These are phyloP conservation scores for Dendrobium nobile DNA, from an alignment of 106 monocot genomes.

Conservation along the genomic window DNA sequence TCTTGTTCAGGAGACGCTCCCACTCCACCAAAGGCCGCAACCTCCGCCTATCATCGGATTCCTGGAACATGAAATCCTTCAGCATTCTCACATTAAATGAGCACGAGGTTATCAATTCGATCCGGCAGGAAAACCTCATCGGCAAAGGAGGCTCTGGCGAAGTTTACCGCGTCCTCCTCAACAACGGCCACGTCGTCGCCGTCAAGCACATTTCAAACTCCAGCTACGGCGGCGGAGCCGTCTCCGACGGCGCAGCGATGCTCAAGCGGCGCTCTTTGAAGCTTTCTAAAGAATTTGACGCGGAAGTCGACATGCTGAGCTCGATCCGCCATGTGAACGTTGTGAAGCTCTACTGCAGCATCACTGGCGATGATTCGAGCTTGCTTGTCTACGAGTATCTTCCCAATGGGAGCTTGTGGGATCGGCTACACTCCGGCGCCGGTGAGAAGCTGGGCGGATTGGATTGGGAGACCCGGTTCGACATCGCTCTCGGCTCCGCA, in stretches of 20 bases:
- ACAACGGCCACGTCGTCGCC: slow-evolving; percentile 31
- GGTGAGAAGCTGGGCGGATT: slow-evolving; percentile 24
- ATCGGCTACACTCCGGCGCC: slow-evolving; percentile 41
- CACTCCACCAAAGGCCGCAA: neutral
- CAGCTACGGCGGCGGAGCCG: neutral
- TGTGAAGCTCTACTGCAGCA: slow-evolving; percentile 87
- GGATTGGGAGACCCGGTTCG: slow-evolving; percentile 54
- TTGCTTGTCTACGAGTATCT: slow-evolving; percentile 82
- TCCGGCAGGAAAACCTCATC: slow-evolving; percentile 63
- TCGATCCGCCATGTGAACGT: slow-evolving; percentile 85
- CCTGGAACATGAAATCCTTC: slow-evolving; percentile 87
- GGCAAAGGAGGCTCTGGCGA: slow-evolving; percentile 85
- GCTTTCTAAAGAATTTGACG: slow-evolving; percentile 52
- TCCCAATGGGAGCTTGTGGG: slow-evolving; percentile 82
- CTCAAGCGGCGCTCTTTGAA: slow-evolving; percentile 17
- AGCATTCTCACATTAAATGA: slow-evolving; percentile 60
- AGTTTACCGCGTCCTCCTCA: slow-evolving; percentile 70
- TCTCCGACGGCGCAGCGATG: slow-evolving; percentile 16
- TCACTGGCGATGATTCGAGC: slow-evolving; percentile 70
- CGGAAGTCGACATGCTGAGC: slow-evolving; percentile 69
- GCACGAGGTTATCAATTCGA: slow-evolving; percentile 50
- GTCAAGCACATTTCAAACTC: slow-evolving; percentile 63
- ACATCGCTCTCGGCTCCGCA: slow-evolving; percentile 66
- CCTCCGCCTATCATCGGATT: slow-evolving; percentile 4
- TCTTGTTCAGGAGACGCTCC: slow-evolving; percentile 6